Conservation (phyloP, 441 rosid genomes). For the Pelargonium myrrhifolium region DNA sequence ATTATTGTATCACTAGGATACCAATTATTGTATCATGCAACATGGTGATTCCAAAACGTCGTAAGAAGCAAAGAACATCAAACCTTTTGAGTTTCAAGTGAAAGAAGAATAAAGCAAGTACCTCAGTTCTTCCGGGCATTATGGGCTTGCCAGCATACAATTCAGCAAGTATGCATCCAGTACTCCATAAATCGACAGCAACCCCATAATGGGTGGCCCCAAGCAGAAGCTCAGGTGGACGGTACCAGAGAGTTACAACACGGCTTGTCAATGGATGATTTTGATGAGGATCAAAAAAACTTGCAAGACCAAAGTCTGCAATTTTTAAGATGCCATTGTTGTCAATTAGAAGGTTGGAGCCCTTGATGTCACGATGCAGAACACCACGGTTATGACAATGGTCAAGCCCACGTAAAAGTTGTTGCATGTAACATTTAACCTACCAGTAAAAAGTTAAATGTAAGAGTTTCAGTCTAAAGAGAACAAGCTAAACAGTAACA, state of each 20-base stretch:
- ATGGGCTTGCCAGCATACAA: constrained; percentile 95
- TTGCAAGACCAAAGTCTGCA: constrained; percentile 94
- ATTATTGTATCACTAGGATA: no score
- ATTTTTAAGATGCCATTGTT: constrained; percentile 82
- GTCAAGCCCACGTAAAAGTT: constrained; percentile 71
- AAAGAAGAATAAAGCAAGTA: constrained; percentile 15
- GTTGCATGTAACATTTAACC: constrained; percentile 94
- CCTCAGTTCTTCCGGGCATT: constrained; percentile 99
- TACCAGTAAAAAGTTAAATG: constrained; percentile 23
- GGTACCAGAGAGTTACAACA: constrained; percentile 96
- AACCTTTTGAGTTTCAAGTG: neutral
- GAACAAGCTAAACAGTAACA: neutral
- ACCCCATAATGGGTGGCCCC: constrained; percentile 84
- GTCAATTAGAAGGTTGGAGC: constrained; percentile 85
- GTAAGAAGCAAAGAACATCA: neutral
- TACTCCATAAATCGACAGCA: constrained; percentile 93
- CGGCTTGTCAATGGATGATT: constrained; percentile 83
- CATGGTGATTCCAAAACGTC: no score
- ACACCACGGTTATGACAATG: constrained; percentile 90
- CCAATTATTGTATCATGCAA: neutral
- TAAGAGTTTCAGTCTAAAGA: neutral
- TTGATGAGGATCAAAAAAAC: constrained; percentile 63
- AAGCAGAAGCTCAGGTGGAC: constrained; percentile 92
- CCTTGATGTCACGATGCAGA: constrained; percentile 90
- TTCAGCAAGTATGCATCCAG: constrained; percentile 95